Percentiles rank a stretch among this genome's conserved stretches.
Evolutionary conservation across 352 stramenopile genomes (phyloP).

Genomic region (Globisporangium parvum): DNA sequence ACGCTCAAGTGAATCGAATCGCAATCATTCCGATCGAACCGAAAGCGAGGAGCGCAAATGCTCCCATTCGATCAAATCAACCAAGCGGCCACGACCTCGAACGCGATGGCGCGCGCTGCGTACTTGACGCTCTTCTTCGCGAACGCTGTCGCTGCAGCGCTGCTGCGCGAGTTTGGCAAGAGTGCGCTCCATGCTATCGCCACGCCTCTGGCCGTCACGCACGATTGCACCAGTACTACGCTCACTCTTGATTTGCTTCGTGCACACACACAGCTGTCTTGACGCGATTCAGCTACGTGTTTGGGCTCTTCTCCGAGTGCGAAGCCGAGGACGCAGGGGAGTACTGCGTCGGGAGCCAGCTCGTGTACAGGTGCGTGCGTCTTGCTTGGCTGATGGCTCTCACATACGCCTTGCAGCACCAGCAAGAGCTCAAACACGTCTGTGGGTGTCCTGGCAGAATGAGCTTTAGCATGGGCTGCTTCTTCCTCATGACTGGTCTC

Average conservation of each 20-base stretch:
- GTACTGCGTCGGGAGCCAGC: constrained; percentile 65
- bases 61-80: not conserved
- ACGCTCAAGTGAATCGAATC: not conserved
- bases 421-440: too few species aligned
- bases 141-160: constrained; percentile 37
- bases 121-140: constrained; percentile 73
- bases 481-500: constrained; percentile 51
- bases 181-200: constrained; percentile 19
- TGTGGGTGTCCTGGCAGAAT: constrained; percentile 20
- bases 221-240: too few species aligned
- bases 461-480: constrained; percentile 64
- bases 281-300: constrained; percentile 24
- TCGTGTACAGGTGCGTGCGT: constrained; percentile 45
- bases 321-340: constrained; percentile 20
- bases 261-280: constrained; percentile 22
- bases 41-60: not conserved
- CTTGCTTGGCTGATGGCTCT: not conserved
- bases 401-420: not conserved
- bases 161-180: constrained; percentile 57
- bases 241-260: not conserved
- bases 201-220: not conserved
- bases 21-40: not conserved
- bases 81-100: not conserved
- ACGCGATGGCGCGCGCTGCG: constrained; percentile 22
- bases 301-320: constrained; percentile 46